Evolutionary conservation across 768 basidiomycete species (phyloP).

Genomic region (Suillus placidus): DNA sequence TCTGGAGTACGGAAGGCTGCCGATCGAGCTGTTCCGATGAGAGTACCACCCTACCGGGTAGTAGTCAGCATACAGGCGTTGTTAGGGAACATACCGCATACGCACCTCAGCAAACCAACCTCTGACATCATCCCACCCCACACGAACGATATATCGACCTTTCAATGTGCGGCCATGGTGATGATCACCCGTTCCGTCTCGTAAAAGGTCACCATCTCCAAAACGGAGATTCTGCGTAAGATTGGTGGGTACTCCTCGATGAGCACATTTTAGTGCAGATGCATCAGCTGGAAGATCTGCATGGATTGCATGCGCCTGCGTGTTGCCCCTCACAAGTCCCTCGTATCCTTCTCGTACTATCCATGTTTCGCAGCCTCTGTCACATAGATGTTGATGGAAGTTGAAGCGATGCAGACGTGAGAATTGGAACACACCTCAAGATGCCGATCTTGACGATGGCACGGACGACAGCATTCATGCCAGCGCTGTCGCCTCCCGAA

Average conservation of each 20-base stretch:
- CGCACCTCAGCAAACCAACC: constrained; percentile 90
- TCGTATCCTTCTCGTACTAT: constrained; percentile 99
- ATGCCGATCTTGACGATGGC: constrained; percentile 93
- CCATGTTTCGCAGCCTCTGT: constrained; percentile 93
- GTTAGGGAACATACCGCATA: constrained; percentile 4
- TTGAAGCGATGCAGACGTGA: constrained; percentile 4
- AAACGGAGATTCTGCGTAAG: constrained; percentile 79
- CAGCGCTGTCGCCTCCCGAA: constrained; percentile 96
- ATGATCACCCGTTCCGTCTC: constrained; percentile 81
- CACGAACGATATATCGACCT: constrained; percentile 90
- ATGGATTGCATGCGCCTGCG: constrained; percentile 35
- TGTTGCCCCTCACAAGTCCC: constrained; percentile 94
- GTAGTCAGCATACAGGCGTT: background rate
- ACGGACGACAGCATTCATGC: constrained; percentile 96
- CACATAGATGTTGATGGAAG: constrained; percentile 12
- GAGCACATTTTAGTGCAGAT: constrained; percentile 18
- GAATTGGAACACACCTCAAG: constrained; percentile 61
- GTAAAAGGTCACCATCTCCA: constrained; percentile 76
- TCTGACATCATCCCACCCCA: constrained; percentile 97
- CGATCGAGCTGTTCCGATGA: constrained; percentile 93
- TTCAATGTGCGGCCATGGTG: constrained; percentile 72
- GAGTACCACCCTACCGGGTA: constrained; percentile 76
- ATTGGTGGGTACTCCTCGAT: constrained; percentile 30
- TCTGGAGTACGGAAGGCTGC: constrained; percentile 81
- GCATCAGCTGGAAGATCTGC: constrained; percentile 35